Percentiles rank a stretch among this genome's conserved stretches.
Evolutionary conservation across 2,329 filamentous ascomycete genomes (phyloP).

Genomic region (Gnomoniopsis sp.): DNA sequence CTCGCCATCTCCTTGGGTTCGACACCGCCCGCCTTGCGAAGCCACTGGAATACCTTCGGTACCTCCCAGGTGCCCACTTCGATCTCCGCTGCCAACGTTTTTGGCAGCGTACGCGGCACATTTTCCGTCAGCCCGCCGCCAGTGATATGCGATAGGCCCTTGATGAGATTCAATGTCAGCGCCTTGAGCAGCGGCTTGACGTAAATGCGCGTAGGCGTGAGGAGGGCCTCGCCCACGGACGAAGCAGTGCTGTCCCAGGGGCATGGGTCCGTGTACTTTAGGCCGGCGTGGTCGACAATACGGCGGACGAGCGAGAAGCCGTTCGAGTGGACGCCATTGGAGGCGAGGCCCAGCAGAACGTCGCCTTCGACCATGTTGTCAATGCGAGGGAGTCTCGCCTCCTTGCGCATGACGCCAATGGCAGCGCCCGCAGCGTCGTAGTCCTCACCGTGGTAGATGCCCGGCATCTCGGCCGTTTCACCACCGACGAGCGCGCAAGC

Average conservation of each 20-base stretch:
- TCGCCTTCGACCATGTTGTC: slow-evolving; percentile 78
- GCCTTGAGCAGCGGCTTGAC: slow-evolving; percentile 75
- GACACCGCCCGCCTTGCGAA: slow-evolving; percentile 71
- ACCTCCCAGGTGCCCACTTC: slow-evolving; percentile 73
- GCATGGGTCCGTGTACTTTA: slow-evolving; percentile 67
- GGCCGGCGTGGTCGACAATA: slow-evolving; percentile 70
- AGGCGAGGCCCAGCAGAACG: slow-evolving; percentile 79
- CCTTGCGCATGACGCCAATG: slow-evolving; percentile 73
- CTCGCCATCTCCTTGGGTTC: slow-evolving; percentile 76
- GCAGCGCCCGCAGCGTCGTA: slow-evolving; percentile 93
- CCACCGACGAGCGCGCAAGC: slow-evolving; percentile 92
- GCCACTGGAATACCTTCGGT: slow-evolving; percentile 81
- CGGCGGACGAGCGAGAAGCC: slow-evolving; percentile 95
- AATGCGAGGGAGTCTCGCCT: slow-evolving; percentile 70
- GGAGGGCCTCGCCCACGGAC: slow-evolving; percentile 68
- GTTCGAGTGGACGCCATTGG: slow-evolving; percentile 89
- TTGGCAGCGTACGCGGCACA: slow-evolving; percentile 87
- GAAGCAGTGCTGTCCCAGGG: slow-evolving; percentile 65
- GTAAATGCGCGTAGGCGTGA: slow-evolving; percentile 92
- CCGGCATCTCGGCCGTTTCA: slow-evolving; percentile 98
- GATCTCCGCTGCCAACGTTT: slow-evolving; percentile 73
- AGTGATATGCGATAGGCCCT: slow-evolving; percentile 95
- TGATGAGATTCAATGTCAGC: slow-evolving; percentile 61
- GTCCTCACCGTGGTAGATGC: slow-evolving; percentile 82
- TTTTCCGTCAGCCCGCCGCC: slow-evolving; percentile 92